A percentile compares a stretch with the other conserved stretches of the same genome.
phyloP scores from a whole-genome alignment of 768 basidiomycete genomes.

The Rhodotorula sphaerocarpa region DNA sequence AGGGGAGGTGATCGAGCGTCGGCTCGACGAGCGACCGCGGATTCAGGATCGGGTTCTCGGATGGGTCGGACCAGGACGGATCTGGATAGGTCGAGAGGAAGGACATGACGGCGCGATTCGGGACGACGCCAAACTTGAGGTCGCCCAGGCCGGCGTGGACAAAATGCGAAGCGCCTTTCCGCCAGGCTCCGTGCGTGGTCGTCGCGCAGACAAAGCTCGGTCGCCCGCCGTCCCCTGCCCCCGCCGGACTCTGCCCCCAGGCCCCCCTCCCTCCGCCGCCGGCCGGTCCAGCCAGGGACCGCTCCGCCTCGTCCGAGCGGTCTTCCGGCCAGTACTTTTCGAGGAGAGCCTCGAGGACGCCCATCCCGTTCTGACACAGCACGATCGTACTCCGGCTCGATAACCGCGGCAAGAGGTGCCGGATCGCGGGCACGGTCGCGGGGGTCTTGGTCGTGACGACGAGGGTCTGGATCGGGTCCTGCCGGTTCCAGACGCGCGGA shows the following conservation, averaged over 20 bases:
- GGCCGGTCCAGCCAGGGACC: no score
- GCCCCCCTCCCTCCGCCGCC: not conserved
- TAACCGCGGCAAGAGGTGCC: slow-evolving; percentile 57
- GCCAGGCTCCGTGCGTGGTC: slow-evolving; percentile 70
- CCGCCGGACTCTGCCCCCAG: not conserved
- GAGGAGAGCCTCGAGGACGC: slow-evolving; percentile 71
- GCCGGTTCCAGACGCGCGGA: slow-evolving; percentile 20
- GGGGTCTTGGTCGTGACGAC: slow-evolving; percentile 75
- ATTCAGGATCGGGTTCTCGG: slow-evolving; percentile 36
- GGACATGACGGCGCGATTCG: slow-evolving; percentile 51
- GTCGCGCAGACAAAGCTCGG: slow-evolving; percentile 79
- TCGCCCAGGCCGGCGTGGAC: slow-evolving; percentile 64
- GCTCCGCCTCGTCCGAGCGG: slow-evolving; percentile 1
- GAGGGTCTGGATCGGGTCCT: slow-evolving; percentile 59
- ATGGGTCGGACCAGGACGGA: slow-evolving; percentile 1
- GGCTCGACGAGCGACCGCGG: slow-evolving; percentile 29
- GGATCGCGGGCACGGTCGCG: slow-evolving; percentile 55
- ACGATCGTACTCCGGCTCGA: slow-evolving; percentile 67
- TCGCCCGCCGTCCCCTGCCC: slow-evolving; percentile 49
- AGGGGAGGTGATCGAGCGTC: slow-evolving; percentile 30
- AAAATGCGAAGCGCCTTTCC: slow-evolving; percentile 50
- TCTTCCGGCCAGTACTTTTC: slow-evolving; percentile 59
- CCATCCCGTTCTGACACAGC: slow-evolving; percentile 92
- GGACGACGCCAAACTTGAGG: slow-evolving; percentile 70
- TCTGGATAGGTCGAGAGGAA: slow-evolving; percentile 7